Percentiles rank a stretch among this genome's conserved stretches.
Conservation (phyloP, 306 rosid genomes). For the Pyrus pyrifolia region DNA sequence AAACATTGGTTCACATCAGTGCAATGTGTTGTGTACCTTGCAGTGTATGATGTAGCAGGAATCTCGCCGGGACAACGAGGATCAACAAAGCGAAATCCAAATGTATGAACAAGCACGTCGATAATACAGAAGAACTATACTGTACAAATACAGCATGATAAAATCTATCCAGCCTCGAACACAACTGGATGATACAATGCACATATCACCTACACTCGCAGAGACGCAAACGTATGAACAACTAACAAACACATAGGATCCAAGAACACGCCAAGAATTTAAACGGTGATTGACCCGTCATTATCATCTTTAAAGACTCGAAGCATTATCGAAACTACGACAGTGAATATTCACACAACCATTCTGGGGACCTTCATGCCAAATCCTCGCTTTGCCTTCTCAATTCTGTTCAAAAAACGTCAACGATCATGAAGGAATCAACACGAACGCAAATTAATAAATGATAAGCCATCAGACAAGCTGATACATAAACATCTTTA, state of each 20-base stretch:
- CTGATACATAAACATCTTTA: background rate
- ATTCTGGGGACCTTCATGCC: conserved; percentile 45
- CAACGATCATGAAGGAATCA: background rate
- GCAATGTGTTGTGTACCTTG: background rate
- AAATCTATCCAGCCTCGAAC: background rate
- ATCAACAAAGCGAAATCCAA: background rate
- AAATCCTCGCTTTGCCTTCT: conserved; percentile 36
- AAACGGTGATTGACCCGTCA: background rate
- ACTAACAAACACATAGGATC: background rate
- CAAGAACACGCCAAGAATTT: background rate
- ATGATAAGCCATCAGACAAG: background rate
- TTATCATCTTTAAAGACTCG: background rate
- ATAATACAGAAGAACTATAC: background rate
- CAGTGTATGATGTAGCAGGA: background rate
- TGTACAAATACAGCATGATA: background rate
- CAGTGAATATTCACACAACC: conserved; percentile 11
- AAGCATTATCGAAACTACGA: background rate
- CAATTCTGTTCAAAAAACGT: conserved; percentile 26
- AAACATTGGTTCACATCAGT: background rate
- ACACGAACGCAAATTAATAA: background rate
- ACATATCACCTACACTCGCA: background rate
- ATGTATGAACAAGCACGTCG: background rate
- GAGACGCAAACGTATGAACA: background rate
- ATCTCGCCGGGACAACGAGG: background rate
- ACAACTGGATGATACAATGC: background rate